phyloP scores from a whole-genome alignment of 345 rosid species.

The Lumnitzera racemosa region DNA sequence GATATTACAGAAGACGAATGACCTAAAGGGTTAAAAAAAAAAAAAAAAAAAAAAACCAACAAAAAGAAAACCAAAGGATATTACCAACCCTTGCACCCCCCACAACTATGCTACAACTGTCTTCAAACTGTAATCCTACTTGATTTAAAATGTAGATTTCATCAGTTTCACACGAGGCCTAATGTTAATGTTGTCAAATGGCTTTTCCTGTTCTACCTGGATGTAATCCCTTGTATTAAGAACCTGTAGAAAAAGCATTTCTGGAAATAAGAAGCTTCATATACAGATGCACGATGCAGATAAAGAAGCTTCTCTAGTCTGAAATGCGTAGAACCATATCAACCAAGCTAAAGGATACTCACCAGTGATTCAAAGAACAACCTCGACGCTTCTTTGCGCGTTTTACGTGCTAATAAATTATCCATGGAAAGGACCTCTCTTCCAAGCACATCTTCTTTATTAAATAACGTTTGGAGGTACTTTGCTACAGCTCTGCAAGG shows the following conservation, averaged over 20 bases:
- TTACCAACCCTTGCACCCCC: too few species aligned
- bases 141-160: constrained; percentile 30
- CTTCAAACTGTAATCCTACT: constrained; percentile 1
- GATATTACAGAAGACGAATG: constrained; percentile 6
- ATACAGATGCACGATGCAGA: not conserved
- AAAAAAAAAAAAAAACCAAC: too few species aligned
- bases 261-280: not conserved
- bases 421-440: constrained; percentile 52
- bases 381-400: constrained; percentile 97
- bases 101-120: constrained; percentile 2
- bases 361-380: constrained; percentile 99
- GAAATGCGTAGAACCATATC: constrained; percentile 5
- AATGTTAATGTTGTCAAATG: constrained; percentile 57
- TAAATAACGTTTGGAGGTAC: constrained; percentile 69
- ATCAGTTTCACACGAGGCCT: constrained; percentile 72
- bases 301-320: not conserved
- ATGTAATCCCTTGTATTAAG: constrained; percentile 88
- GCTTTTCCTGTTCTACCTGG: constrained; percentile 76
- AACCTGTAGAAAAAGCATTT: constrained; percentile 38
- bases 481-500: constrained; percentile 82
- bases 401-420: constrained; percentile 72
- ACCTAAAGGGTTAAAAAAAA: not conserved
- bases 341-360: constrained; percentile 11
- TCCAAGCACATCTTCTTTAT: constrained; percentile 55
- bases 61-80: too few species aligned